Conservation (phyloP, 768 basidiomycete genomes). For the Tremella fuciformis region DNA sequence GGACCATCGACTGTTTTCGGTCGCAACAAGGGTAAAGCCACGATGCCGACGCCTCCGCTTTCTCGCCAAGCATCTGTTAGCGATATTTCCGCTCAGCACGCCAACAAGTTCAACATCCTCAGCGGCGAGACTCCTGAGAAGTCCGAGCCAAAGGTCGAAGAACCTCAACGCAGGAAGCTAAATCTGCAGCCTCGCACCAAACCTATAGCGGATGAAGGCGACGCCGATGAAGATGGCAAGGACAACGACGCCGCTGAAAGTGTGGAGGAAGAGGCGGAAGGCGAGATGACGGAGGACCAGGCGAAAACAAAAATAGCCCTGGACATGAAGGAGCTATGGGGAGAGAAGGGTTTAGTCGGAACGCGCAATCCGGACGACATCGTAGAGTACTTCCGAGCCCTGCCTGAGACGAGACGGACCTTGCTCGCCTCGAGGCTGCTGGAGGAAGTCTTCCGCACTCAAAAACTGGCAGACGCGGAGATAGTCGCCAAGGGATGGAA, state of each 20-base stretch:
- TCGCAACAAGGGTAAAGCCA: conserved; percentile 55
- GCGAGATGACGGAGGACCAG: conserved; percentile 63
- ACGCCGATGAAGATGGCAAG: conserved; percentile 58
- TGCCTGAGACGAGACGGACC: conserved; percentile 65
- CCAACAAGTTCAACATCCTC: conserved; percentile 64
- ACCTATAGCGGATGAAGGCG: conserved; percentile 54
- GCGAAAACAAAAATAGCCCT: conserved; percentile 74
- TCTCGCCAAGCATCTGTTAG: conserved; percentile 74
- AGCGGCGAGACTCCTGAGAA: conserved; percentile 56
- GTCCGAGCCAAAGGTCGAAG: conserved; percentile 36
- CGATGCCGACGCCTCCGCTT: conserved; percentile 63
- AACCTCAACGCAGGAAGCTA: conserved; percentile 66
- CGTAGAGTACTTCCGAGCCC: conserved; percentile 73
- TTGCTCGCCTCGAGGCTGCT: conserved; percentile 73
- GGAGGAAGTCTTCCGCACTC: conserved; percentile 67
- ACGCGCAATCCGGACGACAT: conserved; percentile 75
- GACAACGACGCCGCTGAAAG: conserved; percentile 54
- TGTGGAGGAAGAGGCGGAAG: conserved; percentile 39
- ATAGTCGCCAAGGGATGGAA: conserved; percentile 74
- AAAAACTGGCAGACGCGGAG: conserved; percentile 72
- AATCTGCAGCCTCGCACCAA: conserved; percentile 75
- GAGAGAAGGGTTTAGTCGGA: conserved; percentile 56
- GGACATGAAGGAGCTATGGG: conserved; percentile 76
- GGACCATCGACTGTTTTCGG: conserved; percentile 82
- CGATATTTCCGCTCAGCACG: conserved; percentile 66